A percentile compares a stretch with the other conserved stretches of the same genome.
Evolutionary conservation across 2,329 filamentous ascomycete species (phyloP).

Genomic region (Teratosphaeria pseudoeucalypti): DNA sequence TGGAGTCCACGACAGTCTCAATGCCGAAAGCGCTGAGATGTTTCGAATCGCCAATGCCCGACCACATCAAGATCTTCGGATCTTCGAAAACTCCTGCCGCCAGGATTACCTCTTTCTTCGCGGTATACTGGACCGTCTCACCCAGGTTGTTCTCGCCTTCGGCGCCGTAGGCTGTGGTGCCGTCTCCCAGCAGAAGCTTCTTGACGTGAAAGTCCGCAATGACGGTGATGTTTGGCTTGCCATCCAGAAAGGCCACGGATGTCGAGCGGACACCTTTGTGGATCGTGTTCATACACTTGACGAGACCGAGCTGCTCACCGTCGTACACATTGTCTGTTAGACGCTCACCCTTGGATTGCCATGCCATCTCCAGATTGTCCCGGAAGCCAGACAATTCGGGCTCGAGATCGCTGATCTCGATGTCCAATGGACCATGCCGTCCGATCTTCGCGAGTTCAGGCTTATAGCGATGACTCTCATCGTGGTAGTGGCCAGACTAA

Average conservation of each 20-base stretch:
- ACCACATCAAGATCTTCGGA: slow-evolving; percentile 50
- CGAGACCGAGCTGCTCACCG: slow-evolving; percentile 4
- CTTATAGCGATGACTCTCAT: neutral
- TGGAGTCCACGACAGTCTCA: slow-evolving; percentile 25
- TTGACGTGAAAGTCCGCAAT: neutral
- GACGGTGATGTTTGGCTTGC: slow-evolving; percentile 9
- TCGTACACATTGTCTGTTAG: slow-evolving; percentile 6
- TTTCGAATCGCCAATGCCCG: slow-evolving; percentile 45
- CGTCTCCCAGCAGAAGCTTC: slow-evolving; percentile 1
- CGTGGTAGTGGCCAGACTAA: neutral
- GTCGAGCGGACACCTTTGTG: slow-evolving; percentile 1
- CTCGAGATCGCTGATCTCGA: neutral
- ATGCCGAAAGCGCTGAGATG: slow-evolving; percentile 41
- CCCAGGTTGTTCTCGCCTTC: neutral
- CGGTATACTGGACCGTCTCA: neutral
- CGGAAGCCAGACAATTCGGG: neutral
- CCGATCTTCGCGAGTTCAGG: neutral
- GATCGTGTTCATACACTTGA: slow-evolving; percentile 4
- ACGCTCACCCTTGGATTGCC: neutral
- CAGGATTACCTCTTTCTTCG: slow-evolving; percentile 6
- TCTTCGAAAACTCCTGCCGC: slow-evolving; percentile 27
- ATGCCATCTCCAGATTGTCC: neutral
- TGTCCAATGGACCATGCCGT: neutral
- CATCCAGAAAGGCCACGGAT: slow-evolving; percentile 3
- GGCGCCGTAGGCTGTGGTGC: neutral